These are phyloP conservation scores for Sarocladiaceae sp. DNA, from an alignment of 2,329 filamentous ascomycete genomes.

Conservation along the genomic window DNA sequence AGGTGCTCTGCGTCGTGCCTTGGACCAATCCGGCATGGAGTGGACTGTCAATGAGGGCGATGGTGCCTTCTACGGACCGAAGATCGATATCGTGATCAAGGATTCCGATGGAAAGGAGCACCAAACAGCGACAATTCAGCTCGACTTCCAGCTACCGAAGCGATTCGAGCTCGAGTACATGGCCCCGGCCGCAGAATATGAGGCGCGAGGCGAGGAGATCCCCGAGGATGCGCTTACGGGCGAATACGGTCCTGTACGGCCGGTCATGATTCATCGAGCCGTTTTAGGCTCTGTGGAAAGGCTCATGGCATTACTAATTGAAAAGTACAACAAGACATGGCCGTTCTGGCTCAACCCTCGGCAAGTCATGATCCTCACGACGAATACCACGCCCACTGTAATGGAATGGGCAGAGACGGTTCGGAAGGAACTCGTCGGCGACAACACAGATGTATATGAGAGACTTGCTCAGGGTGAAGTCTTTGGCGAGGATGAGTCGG, in stretches of 20 bases:
- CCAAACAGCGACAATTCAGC: constrained; percentile 81
- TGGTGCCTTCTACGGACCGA: constrained; percentile 86
- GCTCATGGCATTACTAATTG: constrained; percentile 77
- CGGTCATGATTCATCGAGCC: constrained; percentile 79
- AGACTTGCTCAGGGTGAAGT: constrained; percentile 19
- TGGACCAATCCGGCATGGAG: constrained; percentile 60
- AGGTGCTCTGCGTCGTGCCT: constrained; percentile 30
- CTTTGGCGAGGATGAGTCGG: constrained; percentile 18
- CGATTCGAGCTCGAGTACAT: constrained; percentile 73
- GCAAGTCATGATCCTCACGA: constrained; percentile 67
- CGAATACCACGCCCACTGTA: constrained; percentile 55
- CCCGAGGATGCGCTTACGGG: constrained; percentile 40
- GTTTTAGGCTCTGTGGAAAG: constrained; percentile 80
- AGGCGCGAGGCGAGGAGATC: constrained; percentile 46
- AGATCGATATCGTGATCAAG: constrained; percentile 79
- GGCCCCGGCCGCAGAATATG: constrained; percentile 58
- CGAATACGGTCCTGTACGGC: constrained; percentile 53
- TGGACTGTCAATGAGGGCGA: constrained; percentile 77
- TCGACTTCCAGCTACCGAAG: constrained; percentile 84
- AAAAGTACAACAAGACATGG: constrained; percentile 74
- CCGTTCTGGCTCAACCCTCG: constrained; percentile 85
- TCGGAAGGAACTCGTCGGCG: constrained; percentile 46
- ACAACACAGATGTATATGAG: constrained; percentile 23
- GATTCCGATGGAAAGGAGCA: constrained; percentile 81
- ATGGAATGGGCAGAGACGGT: constrained; percentile 41